Evolutionary conservation across 148 eudicot species (phyloP).

Genomic region (Rhododendron griersonianum): DNA sequence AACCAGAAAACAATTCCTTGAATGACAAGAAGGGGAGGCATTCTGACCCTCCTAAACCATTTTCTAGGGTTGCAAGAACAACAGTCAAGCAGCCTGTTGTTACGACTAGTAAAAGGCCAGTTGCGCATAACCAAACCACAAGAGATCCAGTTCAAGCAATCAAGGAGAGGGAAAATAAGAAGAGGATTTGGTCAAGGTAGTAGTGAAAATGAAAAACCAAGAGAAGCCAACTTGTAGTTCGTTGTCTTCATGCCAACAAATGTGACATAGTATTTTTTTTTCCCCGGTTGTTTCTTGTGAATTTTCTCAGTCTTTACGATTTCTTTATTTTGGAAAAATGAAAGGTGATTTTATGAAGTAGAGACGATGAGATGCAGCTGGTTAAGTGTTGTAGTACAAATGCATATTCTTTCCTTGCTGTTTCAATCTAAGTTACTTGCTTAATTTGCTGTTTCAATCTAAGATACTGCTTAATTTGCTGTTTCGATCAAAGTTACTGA

Average conservation of each 20-base stretch:
- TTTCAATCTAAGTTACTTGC: neutral
- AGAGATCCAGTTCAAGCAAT: constrained; percentile 36
- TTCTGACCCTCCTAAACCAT: constrained; percentile 63
- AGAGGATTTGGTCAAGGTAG: constrained; percentile 59
- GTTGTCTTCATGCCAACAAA: neutral
- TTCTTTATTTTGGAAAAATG: neutral
- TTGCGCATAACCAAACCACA: constrained; percentile 28
- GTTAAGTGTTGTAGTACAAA: neutral
- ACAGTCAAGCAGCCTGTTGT: constrained; percentile 31
- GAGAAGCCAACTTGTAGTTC: neutral
- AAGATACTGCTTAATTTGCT: neutral
- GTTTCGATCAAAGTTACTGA: neutral
- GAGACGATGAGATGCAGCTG: neutral
- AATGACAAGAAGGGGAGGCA: constrained; percentile 51
- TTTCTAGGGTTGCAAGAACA: constrained; percentile 29
- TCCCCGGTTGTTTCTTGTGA: neutral
- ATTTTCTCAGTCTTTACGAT: neutral
- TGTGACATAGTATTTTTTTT: neutral
- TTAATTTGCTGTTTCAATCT: neutral
- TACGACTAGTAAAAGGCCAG: constrained; percentile 34
- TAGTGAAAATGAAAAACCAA: constrained; percentile 1
- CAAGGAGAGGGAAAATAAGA: constrained; percentile 66
- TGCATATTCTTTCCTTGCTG: neutral
- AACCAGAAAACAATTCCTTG: constrained; percentile 56
- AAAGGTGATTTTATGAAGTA: neutral